phyloP scores from a whole-genome alignment of 1,284 basidiomycete species.

The Porodaedalea pini region DNA sequence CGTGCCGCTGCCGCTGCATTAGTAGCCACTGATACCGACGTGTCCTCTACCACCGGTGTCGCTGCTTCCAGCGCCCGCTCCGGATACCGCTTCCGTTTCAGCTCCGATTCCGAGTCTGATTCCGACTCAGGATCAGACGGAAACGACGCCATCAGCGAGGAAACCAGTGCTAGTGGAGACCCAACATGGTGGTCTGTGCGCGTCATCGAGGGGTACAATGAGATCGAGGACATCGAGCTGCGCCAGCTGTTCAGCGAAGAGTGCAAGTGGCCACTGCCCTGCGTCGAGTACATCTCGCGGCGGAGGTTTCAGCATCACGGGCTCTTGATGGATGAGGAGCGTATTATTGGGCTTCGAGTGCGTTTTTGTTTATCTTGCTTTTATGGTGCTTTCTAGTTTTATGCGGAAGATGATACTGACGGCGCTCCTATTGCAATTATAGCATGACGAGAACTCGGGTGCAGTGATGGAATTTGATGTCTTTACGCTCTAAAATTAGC shows the following conservation, averaged over 20 bases:
- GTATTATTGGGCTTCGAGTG: slow-evolving; percentile 43
- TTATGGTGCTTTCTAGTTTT: no score
- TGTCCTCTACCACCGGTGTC: no score
- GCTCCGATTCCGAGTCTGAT: background rate
- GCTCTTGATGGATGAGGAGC: slow-evolving; percentile 46
- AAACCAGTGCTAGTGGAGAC: background rate
- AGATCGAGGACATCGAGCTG: slow-evolving; percentile 21
- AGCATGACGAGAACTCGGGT: slow-evolving; percentile 4
- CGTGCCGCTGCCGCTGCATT: background rate
- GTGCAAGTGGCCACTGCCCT: slow-evolving; percentile 34
- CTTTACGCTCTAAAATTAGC: slow-evolving; percentile 13
- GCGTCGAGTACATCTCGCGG: slow-evolving; percentile 31
- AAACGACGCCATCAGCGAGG: background rate
- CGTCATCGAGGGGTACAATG: slow-evolving; percentile 5
- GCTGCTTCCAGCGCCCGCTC: no score
- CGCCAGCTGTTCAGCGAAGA: slow-evolving; percentile 30
- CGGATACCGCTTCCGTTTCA: background rate
- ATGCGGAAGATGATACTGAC: background rate
- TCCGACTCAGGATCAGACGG: background rate
- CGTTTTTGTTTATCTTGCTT: slow-evolving; percentile 21
- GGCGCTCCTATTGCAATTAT: background rate
- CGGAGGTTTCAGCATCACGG: slow-evolving; percentile 35
- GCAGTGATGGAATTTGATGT: slow-evolving; percentile 14
- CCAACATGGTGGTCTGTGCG: background rate
- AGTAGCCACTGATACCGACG: no score